Percentiles rank a stretch among this genome's conserved stretches.
phyloP scores from a whole-genome alignment of 768 basidiomycete genomes.

The Chalciporus sphaerocephalus region DNA sequence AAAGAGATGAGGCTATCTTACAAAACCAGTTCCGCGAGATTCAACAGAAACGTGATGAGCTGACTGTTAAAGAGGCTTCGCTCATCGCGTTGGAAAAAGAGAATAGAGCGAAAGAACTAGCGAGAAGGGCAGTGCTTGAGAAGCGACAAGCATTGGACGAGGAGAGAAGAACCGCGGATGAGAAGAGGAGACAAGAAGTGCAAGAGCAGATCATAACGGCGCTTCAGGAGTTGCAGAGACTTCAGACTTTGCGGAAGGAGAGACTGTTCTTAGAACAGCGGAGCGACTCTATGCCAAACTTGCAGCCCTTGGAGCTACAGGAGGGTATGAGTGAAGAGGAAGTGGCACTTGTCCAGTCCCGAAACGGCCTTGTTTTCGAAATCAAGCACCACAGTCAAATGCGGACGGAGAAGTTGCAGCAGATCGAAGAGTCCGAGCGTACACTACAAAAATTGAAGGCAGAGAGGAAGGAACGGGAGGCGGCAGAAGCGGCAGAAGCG shows the following conservation, averaged over 20 bases:
- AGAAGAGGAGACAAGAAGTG: constrained; percentile 12
- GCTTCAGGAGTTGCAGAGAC: constrained; percentile 16
- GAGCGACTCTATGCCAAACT: background rate
- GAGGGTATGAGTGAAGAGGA: constrained; percentile 23
- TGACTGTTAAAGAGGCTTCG: constrained; percentile 16
- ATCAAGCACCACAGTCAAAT: constrained; percentile 17
- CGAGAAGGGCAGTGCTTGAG: constrained; percentile 11
- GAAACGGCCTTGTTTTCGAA: constrained; percentile 8
- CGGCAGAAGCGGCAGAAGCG: constrained; percentile 16
- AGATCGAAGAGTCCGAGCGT: constrained; percentile 14
- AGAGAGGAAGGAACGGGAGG: constrained; percentile 18
- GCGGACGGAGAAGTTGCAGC: constrained; percentile 15
- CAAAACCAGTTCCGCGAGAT: constrained; percentile 20
- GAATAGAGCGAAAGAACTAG: constrained; percentile 23
- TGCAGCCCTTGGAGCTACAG: constrained; percentile 17
- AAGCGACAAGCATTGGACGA: constrained; percentile 27
- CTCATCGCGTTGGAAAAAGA: constrained; percentile 24
- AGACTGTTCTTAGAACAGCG: constrained; percentile 1
- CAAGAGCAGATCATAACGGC: constrained; percentile 20
- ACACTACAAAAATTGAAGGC: constrained; percentile 23
- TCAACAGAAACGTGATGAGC: constrained; percentile 14
- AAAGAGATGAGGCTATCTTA: constrained; percentile 15
- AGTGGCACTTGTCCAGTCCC: constrained; percentile 4
- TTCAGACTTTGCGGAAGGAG: constrained; percentile 5
- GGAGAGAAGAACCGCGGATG: constrained; percentile 17